Base-by-base conservation (phyloP, 192 early-diverging fungal genomes). In the Spinellus fusiger region DNA sequence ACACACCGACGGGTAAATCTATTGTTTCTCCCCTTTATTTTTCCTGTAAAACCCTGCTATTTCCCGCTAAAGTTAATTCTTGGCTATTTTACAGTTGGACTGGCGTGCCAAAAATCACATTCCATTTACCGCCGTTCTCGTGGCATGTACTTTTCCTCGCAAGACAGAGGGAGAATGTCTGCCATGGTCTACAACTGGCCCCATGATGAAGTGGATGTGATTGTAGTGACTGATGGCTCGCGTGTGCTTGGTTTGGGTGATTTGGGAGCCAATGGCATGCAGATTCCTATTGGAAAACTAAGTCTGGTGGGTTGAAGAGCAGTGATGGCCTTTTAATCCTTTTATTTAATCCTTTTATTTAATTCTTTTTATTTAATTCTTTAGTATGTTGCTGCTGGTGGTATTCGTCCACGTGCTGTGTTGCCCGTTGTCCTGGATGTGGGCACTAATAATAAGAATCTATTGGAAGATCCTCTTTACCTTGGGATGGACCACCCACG, bases 151-250 rank as follows among this genome's bases (percentile, higher is more conserved):
- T 80, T 80, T 38, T 77, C 75, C 4, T 60, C 78, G 12, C 68
- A 75, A 33, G 78, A 80, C 48, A 70, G 75, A 52, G 78, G 78
- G 33, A 49, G 64, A 37, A 80, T 80, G 78, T 76, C 78, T 35
- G 75, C 78, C 22, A 80, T 80, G 78, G 71, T 77, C 18, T 71
- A 77, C 37, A 80, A 80, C 58, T 80, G 78, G 78, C 78, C 78
- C 37, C 78, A 80, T 34, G 78, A 80, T 64, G 75, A 80, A 67
- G 78, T 80, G 51, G 58, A 72, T 49, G 70, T 72, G 2, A 72
- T 72, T 61, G 70, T 72, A 1, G 70, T 72, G 9, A 72, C 70
- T 8, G 70, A 72, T 25, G 70, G 70, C 49, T 63, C 60, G 4
- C 32, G 70, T 35, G 70, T 72, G 18, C 54, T 72, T n/a, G 70